A percentile compares a stretch with the other conserved stretches of the same genome.
Conservation (phyloP, 306 rosid species). For the Rosa rugosa region DNA sequence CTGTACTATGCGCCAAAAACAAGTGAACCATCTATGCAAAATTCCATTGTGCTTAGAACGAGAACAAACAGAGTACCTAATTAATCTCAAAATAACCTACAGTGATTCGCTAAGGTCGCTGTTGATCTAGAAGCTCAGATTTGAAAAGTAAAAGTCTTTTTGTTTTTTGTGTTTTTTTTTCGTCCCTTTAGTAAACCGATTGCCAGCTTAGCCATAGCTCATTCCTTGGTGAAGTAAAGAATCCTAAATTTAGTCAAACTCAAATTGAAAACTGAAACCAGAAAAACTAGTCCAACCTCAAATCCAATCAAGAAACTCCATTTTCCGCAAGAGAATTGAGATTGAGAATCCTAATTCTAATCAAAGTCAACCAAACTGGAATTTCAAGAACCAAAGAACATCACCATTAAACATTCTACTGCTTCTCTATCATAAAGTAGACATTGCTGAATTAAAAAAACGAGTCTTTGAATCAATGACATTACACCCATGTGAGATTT, state of each 20-base stretch:
- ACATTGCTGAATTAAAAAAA: not conserved
- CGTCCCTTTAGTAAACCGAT: not conserved
- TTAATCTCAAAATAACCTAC: not conserved
- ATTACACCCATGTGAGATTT: conserved; percentile 9
- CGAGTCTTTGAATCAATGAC: not conserved
- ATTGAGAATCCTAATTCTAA: not conserved
- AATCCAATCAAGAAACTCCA: not conserved
- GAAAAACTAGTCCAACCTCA: not conserved
- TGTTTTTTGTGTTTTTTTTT: not conserved
- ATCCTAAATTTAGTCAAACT: not conserved
- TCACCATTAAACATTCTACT: not conserved
- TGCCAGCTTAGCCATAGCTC: not conserved
- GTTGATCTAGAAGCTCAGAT: not conserved
- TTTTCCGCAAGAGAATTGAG: not conserved
- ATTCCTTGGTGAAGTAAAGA: not conserved
- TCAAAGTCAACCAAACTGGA: not conserved
- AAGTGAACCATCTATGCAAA: conserved; percentile 1
- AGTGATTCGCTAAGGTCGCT: not conserved
- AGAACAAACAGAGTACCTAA: conserved; percentile 13
- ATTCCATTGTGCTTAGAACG: not conserved
- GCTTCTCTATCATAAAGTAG: not conserved
- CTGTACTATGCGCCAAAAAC: not conserved
- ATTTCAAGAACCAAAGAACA: not conserved
- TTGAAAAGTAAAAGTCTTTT: not conserved
- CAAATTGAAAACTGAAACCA: not conserved